Percentiles rank a stretch among this genome's conserved stretches.
Evolutionary conservation across 78 protist species (phyloP).

Genomic region (Dictyostelium citrinum): DNA sequence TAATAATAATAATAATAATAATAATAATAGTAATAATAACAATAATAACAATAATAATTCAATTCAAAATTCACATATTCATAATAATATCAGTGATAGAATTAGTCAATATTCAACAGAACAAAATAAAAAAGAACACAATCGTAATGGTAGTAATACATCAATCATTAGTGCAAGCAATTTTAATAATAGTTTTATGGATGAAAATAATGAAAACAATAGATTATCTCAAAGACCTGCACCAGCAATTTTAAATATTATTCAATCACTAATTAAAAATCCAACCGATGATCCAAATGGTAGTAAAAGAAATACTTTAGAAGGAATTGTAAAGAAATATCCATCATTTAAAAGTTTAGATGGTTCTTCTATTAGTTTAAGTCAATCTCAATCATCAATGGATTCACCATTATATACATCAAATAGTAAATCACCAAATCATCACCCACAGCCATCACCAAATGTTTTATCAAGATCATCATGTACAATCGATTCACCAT

Average conservation of each 20-base stretch:
- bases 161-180: neutral
- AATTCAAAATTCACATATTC: neutral
- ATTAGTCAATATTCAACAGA: neutral
- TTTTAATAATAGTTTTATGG: neutral
- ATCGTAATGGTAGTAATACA: neutral
- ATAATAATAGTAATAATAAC: neutral
- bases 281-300: neutral
- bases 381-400: neutral
- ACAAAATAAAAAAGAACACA: neutral
- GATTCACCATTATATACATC: neutral
- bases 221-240: neutral
- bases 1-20: slow-evolving; percentile 1
- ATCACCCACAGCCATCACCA: neutral
- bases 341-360: neutral
- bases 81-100: neutral
- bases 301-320: neutral
- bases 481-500: neutral
- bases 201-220: neutral
- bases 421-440: neutral
- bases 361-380: neutral
- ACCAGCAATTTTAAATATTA: neutral
- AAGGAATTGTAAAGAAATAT: neutral
- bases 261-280: neutral
- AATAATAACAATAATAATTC: neutral
- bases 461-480: neutral